phyloP scores from a whole-genome alignment of 2,329 filamentous ascomycete species.

The Microsporum audouinii region DNA sequence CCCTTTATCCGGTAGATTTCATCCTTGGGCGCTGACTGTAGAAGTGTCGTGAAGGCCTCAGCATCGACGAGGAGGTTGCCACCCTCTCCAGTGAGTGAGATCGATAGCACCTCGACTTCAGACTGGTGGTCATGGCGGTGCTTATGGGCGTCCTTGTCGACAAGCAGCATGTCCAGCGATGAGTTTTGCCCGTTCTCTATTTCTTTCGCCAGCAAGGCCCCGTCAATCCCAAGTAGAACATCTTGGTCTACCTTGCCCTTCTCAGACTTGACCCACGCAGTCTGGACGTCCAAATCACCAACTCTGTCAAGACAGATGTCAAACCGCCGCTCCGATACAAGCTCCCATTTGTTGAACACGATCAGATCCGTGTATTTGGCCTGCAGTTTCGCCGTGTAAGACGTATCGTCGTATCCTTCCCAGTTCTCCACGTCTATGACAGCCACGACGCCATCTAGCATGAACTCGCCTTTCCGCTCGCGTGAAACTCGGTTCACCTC shows the following conservation, averaged over 20 bases:
- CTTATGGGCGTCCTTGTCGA: slow-evolving; percentile 22
- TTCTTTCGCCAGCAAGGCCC: slow-evolving; percentile 47
- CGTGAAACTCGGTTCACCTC: slow-evolving; percentile 70
- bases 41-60: slow-evolving; percentile 45
- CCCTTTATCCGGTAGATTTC: slow-evolving; percentile 94
- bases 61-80: slow-evolving; percentile 46
- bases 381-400: slow-evolving; percentile 78
- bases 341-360: slow-evolving; percentile 89
- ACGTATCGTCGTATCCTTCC: slow-evolving; percentile 83
- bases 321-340: slow-evolving; percentile 58
- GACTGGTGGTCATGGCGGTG: slow-evolving; percentile 53
- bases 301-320: slow-evolving; percentile 69
- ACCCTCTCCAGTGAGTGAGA: slow-evolving; percentile 47
- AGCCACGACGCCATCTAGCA: slow-evolving; percentile 75
- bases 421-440: slow-evolving; percentile 94
- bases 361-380: slow-evolving; percentile 82
- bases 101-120: slow-evolving; percentile 83
- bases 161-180: slow-evolving; percentile 17
- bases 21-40: slow-evolving; percentile 76
- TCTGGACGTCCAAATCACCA: slow-evolving; percentile 68
- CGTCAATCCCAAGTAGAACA: slow-evolving; percentile 78
- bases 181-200: slow-evolving; percentile 15
- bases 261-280: slow-evolving; percentile 73
- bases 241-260: slow-evolving; percentile 67
- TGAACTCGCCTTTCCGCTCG: slow-evolving; percentile 50